Base-by-base conservation (phyloP, 2,329 filamentous ascomycete genomes). In the Calonectria pseudoturangicola region DNA sequence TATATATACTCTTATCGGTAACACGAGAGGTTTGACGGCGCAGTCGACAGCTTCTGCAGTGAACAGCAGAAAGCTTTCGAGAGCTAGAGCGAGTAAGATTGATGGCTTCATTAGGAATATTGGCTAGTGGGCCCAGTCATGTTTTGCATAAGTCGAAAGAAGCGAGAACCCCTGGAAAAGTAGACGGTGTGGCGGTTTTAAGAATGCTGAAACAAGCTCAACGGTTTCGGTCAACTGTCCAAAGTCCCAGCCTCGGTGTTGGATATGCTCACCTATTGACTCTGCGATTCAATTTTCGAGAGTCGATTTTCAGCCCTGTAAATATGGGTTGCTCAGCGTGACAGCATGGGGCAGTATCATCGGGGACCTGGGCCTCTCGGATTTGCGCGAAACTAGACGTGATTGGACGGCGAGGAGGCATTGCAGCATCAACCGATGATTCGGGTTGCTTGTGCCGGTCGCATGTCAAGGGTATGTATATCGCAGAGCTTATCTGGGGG, bases 1-100 rank as follows among this genome's bases (percentile, higher is more conserved):
- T 5, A 28, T 1, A 27, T 36, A 3, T 54, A 71, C 69, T 51
- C 64, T 51, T 8, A 71, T 41, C 4, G 64, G 69, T 0, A 71
- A 36, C 21, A 67, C 47, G 8, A 71, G 45, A 12, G 69, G 69
- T 56, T 54, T 54, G 27, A 63, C 56, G 10, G 54, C 27, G 18
- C 69, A 71, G 33, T 71, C 62, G 9, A 45, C 43, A 16, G 63
- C 69, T 4, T 7, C 7, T 8, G 16, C 25, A 18, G 16, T 12
- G 0, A 64, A 25, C 13, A 63, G 43, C 4, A 71, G 28, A 9
- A 51, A 18, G 47, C 54, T 16, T 10, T 48, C 41, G 25, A 67
- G 13, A 16, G 45, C 54, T 51, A 71, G 28, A n/a, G 25, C 13
- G 5, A 39, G 50, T 16, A 56, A 18, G 12, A 71, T 43, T 2